Evolutionary conservation across 2,329 filamentous ascomycete genomes (phyloP).

Genomic region (Rhytidhysteron rufulum): DNA sequence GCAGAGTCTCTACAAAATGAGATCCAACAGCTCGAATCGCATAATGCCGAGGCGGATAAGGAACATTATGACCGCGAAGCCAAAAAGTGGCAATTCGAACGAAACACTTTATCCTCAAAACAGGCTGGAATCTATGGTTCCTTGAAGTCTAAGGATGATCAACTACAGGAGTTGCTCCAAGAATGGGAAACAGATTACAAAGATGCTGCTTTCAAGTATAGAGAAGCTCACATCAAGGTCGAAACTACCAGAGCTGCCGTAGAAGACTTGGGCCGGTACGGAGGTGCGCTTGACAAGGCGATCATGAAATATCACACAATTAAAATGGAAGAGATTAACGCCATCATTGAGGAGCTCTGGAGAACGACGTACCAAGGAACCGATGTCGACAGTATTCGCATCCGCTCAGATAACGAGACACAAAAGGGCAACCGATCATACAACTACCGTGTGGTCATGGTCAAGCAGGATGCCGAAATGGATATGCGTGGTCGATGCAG

Average conservation of each 20-base stretch:
- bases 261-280: constrained; percentile 81
- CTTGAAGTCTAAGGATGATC: constrained; percentile 80
- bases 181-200: constrained; percentile 88
- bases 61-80: constrained; percentile 70
- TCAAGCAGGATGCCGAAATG: constrained; percentile 96
- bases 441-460: constrained; percentile 97
- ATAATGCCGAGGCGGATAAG: constrained; percentile 80
- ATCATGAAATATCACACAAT: constrained; percentile 95
- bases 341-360: constrained; percentile 95
- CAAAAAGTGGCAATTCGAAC: constrained; percentile 60
- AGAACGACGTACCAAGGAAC: constrained; percentile 94
- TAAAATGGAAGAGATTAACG: constrained; percentile 98
- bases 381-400: constrained; percentile 94
- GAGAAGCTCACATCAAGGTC: constrained; percentile 82
- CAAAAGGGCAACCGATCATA: constrained; percentile 74
- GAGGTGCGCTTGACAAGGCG: constrained; percentile 82
- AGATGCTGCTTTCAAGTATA: constrained; percentile 74
- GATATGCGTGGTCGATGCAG: constrained; percentile 98
- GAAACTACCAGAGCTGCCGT: constrained; percentile 90
- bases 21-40: constrained; percentile 69
- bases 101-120: constrained; percentile 67
- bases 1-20: constrained; percentile 65
- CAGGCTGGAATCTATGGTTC: constrained; percentile 70
- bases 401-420: constrained; percentile 84
- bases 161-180: constrained; percentile 65